Base-by-base conservation (phyloP, 495 filamentous ascomycete genomes). In the Astrocystis sublimbata region DNA sequence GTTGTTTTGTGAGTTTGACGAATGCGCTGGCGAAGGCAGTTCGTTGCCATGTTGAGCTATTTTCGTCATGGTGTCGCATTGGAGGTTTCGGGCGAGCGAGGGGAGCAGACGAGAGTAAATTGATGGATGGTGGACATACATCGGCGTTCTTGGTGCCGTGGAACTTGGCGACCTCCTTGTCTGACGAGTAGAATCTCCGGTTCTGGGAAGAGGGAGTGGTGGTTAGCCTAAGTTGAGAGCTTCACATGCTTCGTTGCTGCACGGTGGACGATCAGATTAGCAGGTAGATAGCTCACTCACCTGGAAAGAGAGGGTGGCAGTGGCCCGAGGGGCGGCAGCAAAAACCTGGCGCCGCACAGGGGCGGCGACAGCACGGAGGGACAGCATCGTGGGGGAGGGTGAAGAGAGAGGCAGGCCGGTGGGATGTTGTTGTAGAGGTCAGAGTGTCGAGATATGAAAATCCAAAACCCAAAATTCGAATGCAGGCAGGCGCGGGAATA, bases 131-230 rank as follows among this genome's bases (percentile, higher is more conserved):
- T 60, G 62, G 21, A 77, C 88, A 73, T 88, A 97, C 93, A 84
- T 93, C 86, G 72, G 89, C 77, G 65, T 87, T 91, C 80, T 96
- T 97, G 75, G 84, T 79, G 65, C 94, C 94, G 69, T 88, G 88
- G 83, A 97, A 98, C 79, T 92, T 89, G 74, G 92, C 94, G 68
- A 98, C 91, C 63, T n/a, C n/a, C n/a, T 88, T 86, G 35, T 92
- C 89, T 21, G 78, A n/a, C n/a, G n/a, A 78, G 74, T 79, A 82
- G 65, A 68, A 73, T 62, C 79, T 68, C 70, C 72, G 73, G 74
- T 69, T 77, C 79, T 81, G 63, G 7, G n/a, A 40, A 15, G 42
- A 13, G 1, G 41, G 55, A 36, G 58, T 12, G 33, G 12, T 58
- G 38, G 64, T 68, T 69, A 72, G 69, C 52, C n/a, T n/a, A 41